Conservation (phyloP, 768 basidiomycete genomes). For the Auriculariales sp. region DNA sequence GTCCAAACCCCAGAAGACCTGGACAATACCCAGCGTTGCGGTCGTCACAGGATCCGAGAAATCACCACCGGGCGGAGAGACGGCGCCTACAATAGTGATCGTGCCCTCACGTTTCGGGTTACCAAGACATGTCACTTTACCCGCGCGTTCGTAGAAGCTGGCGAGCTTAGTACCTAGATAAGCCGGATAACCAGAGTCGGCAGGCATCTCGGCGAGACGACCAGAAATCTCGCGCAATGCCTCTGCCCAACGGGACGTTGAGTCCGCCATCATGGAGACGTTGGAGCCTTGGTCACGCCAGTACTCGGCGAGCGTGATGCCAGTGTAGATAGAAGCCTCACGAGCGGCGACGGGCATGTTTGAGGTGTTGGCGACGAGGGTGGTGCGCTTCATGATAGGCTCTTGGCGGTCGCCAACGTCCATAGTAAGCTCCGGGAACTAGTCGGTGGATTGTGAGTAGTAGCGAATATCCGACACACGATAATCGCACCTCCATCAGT, state of each 20-base stretch:
- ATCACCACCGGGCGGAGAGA: constrained; percentile 97
- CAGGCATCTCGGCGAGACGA: constrained; percentile 98
- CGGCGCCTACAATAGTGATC: constrained; percentile 97
- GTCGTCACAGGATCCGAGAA: constrained; percentile 98
- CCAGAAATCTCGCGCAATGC: constrained; percentile 98
- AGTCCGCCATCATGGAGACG: constrained; percentile 99
- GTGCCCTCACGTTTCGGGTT: constrained; percentile 80
- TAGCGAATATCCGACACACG: constrained; percentile 1
- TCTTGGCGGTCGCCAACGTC: constrained; percentile 86
- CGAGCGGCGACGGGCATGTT: constrained; percentile 99
- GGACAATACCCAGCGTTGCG: constrained; percentile 94
- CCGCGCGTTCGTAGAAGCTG: constrained; percentile 96
- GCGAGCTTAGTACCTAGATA: constrained; percentile 93
- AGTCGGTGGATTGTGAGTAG: constrained; percentile 7
- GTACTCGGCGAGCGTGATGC: constrained; percentile 97
- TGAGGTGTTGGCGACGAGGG: constrained; percentile 96
- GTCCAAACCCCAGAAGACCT: constrained; percentile 99
- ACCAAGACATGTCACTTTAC: constrained; percentile 86
- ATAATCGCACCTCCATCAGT: constrained; percentile 76
- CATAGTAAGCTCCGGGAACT: constrained; percentile 88
- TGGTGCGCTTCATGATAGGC: constrained; percentile 99
- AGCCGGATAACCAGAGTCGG: constrained; percentile 97
- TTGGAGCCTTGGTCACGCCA: constrained; percentile 98
- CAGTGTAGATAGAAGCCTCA: constrained; percentile 98
- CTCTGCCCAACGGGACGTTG: constrained; percentile 98